A percentile compares a stretch with the other conserved stretches of the same genome.
Conservation (phyloP, 2,329 filamentous ascomycete genomes). For the Pseudogymnoascus sp. region DNA sequence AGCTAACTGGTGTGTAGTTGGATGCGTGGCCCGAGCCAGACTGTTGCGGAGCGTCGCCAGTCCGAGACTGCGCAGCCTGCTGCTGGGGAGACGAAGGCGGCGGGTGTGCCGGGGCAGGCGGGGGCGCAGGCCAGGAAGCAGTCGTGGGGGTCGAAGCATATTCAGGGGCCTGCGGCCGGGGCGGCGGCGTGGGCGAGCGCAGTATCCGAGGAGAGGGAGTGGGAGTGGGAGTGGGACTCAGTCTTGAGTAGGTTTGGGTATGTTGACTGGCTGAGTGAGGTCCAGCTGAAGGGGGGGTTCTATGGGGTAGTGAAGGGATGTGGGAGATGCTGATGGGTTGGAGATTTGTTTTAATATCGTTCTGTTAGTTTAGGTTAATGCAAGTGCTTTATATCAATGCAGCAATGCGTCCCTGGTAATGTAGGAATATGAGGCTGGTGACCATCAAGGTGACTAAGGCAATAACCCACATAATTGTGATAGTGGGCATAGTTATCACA, state of each 20-base stretch:
- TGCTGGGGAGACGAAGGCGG: not conserved
- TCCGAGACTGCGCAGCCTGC: not conserved
- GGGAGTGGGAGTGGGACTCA: not conserved
- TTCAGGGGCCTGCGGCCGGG: not conserved
- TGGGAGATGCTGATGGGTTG: not conserved
- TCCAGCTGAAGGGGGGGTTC: not conserved
- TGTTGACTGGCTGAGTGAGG: not conserved
- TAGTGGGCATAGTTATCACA: not conserved
- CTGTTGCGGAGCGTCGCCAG: not conserved
- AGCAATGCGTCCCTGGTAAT: not conserved
- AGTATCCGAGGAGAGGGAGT: not conserved
- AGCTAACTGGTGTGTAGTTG: not conserved
- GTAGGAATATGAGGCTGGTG: not conserved
- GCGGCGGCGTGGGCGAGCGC: not conserved
- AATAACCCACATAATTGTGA: not conserved
- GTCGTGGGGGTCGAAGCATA: constrained; percentile 2
- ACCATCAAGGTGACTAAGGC: too few relatives aligned
- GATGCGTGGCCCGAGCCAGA: not conserved
- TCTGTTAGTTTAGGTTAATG: not conserved
- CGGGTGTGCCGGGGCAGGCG: not conserved
- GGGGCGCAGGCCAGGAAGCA: not conserved
- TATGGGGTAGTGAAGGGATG: not conserved
- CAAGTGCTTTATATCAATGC: not conserved
- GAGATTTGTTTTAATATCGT: not conserved
- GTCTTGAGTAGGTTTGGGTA: not conserved